Evolutionary conservation across 441 rosid genomes (phyloP).

Genomic region (Raphanus hybrid): DNA sequence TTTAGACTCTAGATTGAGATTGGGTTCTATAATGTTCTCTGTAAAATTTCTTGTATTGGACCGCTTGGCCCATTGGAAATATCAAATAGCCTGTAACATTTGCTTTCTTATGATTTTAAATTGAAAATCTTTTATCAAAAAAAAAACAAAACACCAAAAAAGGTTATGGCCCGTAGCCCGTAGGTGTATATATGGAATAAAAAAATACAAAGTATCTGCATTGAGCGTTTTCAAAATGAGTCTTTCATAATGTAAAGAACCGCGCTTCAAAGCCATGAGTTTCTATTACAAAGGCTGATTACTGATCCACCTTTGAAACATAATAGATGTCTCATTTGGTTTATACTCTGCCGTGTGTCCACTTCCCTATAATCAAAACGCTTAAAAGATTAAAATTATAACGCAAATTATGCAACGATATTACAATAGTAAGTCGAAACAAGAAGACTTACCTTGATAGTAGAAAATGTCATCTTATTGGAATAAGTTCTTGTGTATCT

Average conservation of each 20-base stretch:
- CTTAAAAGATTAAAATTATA: background rate
- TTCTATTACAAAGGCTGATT: background rate
- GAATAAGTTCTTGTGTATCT: constrained; percentile 25
- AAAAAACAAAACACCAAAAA: too few species aligned
- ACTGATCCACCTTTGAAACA: constrained; percentile 28
- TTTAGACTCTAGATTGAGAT: too few species aligned
- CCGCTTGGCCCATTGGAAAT: too few species aligned
- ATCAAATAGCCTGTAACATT: too few species aligned
- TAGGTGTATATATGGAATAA: too few species aligned
- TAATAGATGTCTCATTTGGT: constrained; percentile 4
- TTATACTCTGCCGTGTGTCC: constrained; percentile 22
- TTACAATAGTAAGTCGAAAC: background rate
- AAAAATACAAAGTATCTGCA: background rate
- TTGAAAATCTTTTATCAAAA: too few species aligned
- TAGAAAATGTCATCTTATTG: constrained; percentile 34
- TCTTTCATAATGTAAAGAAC: too few species aligned
- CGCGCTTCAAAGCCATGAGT: background rate
- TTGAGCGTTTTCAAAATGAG: background rate
- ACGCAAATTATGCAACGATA: background rate
- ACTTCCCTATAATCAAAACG: constrained; percentile 13
- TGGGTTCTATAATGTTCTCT: too few species aligned
- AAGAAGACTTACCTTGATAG: constrained; percentile 22
- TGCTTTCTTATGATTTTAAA: too few species aligned
- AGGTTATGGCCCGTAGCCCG: too few species aligned
- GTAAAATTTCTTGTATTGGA: too few species aligned